Percentiles rank a stretch among this genome's conserved stretches.
phyloP scores from a whole-genome alignment of 2,329 filamentous ascomycete species.

The Ascochyta koolunga region DNA sequence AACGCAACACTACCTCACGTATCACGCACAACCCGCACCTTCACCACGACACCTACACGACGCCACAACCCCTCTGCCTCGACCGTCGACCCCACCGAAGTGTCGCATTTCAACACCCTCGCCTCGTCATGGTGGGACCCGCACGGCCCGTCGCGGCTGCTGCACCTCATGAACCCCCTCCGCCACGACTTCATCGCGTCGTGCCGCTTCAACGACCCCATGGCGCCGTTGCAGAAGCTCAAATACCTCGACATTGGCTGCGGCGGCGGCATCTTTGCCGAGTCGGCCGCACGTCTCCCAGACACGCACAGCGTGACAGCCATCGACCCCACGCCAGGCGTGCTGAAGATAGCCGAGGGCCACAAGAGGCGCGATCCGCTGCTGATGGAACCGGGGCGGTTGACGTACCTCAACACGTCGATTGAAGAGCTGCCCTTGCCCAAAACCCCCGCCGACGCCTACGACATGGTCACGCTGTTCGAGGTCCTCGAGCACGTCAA shows the following conservation, averaged over 20 bases:
- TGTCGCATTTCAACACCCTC: constrained; percentile 92
- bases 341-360: constrained; percentile 74
- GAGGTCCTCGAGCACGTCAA: constrained; percentile 96
- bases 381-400: constrained; percentile 60
- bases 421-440: constrained; percentile 70
- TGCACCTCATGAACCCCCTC: constrained; percentile 97
- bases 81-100: constrained; percentile 78
- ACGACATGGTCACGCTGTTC: constrained; percentile 85
- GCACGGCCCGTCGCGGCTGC: constrained; percentile 84
- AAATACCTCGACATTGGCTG: constrained; percentile 91
- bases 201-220: constrained; percentile 12
- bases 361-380: constrained; percentile 78
- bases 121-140: constrained; percentile 98
- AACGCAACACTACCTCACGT: background rate
- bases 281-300: constrained; percentile 75
- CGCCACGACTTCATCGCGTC: constrained; percentile 70
- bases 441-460: constrained; percentile 52
- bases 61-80: constrained; percentile 28
- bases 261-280: constrained; percentile 95
- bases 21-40: constrained; percentile 18
- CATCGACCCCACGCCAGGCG: constrained; percentile 77
- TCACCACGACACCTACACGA: constrained; percentile 23
- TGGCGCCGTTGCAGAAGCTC: constrained; percentile 50
- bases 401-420: constrained; percentile 76
- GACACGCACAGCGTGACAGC: constrained; percentile 70